Conservation (phyloP, 306 rosid species). For the Aeschynomene evenia region DNA sequence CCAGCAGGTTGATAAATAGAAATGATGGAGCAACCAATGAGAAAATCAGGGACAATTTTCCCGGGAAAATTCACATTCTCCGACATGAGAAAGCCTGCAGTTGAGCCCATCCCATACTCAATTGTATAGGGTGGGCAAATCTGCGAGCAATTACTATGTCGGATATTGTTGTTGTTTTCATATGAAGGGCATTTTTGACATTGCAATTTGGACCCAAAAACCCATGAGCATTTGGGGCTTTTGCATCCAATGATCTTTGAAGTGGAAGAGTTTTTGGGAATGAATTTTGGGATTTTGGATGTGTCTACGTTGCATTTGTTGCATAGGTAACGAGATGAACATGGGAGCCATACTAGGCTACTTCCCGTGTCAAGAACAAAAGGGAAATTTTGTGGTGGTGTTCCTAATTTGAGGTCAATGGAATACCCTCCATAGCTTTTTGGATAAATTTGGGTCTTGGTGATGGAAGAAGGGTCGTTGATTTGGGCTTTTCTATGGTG, state of each 20-base stretch:
- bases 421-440: conserved; percentile 75
- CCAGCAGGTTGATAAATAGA: conserved; percentile 68
- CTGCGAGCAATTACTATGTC: conserved; percentile 39
- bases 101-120: conserved; percentile 69
- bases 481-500: conserved; percentile 23
- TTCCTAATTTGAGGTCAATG: conserved; percentile 60
- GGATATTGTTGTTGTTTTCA: neutral
- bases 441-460: conserved; percentile 40
- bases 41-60: conserved; percentile 39
- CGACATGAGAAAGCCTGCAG: conserved; percentile 56
- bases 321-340: conserved; percentile 70
- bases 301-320: conserved; percentile 49
- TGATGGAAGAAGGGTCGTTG: neutral
- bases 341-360: conserved; percentile 79
- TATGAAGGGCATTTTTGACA: conserved; percentile 46
- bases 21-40: conserved; percentile 65
- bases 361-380: conserved; percentile 77
- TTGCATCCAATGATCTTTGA: conserved; percentile 57
- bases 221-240: conserved; percentile 65
- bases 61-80: conserved; percentile 57
- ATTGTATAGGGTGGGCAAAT: conserved; percentile 54
- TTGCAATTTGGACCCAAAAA: conserved; percentile 41
- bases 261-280: conserved; percentile 62
- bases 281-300: conserved; percentile 41
- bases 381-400: conserved; percentile 57